Evolutionary conservation across 306 rosid genomes (phyloP).

Genomic region (Casuarina equisetifolia): DNA sequence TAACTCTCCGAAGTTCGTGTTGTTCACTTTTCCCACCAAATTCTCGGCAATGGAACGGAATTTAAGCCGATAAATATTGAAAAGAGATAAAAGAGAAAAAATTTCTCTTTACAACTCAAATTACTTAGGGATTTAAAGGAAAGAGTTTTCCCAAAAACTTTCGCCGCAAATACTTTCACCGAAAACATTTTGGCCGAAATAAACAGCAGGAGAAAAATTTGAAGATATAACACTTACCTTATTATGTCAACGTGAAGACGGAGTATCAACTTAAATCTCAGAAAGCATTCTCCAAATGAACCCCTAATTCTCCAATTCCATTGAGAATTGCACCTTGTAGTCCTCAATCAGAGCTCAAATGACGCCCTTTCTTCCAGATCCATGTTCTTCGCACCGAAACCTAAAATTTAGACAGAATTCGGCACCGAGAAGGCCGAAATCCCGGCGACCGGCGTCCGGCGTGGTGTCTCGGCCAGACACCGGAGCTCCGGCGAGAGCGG

Average conservation of each 20-base stretch:
- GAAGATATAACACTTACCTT: neutral
- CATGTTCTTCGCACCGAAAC: constrained; percentile 18
- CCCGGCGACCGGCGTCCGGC: constrained; percentile 51
- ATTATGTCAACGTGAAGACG: neutral
- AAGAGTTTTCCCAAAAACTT: neutral
- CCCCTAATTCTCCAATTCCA: neutral
- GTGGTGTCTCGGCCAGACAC: neutral
- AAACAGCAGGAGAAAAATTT: neutral
- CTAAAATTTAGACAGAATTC: constrained; percentile 11
- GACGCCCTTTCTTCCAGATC: constrained; percentile 27
- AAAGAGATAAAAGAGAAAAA: neutral
- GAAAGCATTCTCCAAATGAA: neutral
- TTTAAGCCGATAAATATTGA: neutral
- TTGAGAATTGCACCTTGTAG: constrained; percentile 25
- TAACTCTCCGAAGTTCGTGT: neutral
- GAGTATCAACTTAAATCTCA: neutral
- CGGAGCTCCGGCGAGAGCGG: constrained; percentile 1
- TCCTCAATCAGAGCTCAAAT: constrained; percentile 13
- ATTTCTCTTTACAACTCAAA: neutral
- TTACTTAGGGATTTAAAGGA: neutral
- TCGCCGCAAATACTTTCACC: neutral
- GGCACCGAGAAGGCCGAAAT: neutral
- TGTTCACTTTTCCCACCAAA: neutral
- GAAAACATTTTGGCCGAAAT: neutral
- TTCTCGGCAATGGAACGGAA: neutral